Percentiles rank a stretch among this genome's conserved stretches.
phyloP scores from a whole-genome alignment of 306 rosid species.

The Prunus campanulata region DNA sequence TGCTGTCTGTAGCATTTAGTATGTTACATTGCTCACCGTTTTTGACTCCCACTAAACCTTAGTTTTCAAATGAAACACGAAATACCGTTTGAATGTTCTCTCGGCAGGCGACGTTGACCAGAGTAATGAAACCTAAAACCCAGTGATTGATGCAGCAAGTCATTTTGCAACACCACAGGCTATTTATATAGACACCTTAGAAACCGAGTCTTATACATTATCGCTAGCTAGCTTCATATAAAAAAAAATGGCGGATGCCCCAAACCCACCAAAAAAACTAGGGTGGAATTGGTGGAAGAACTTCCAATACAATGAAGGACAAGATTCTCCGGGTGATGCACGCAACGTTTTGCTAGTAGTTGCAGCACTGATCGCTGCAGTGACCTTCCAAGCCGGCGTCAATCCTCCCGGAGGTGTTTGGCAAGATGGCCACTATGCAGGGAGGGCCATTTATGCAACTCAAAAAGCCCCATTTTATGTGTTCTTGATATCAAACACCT shows the following conservation, averaged over 20 bases:
- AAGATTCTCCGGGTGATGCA: conserved; percentile 6
- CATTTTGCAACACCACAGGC: background rate
- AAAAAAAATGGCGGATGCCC: background rate
- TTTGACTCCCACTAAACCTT: too few species aligned
- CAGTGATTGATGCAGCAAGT: background rate
- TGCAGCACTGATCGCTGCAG: conserved; percentile 34
- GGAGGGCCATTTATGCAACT: conserved; percentile 21
- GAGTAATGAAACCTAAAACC: background rate
- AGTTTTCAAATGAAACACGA: too few species aligned
- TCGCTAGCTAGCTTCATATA: background rate
- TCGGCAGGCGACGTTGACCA: background rate
- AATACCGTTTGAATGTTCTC: too few species aligned
- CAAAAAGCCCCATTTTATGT: conserved; percentile 9
- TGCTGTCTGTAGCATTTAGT: too few species aligned
- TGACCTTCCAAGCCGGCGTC: conserved; percentile 40
- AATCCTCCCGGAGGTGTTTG: conserved; percentile 50
- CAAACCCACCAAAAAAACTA: background rate
- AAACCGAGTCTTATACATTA: background rate
- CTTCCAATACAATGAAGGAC: conserved; percentile 21
- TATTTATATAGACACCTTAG: background rate
- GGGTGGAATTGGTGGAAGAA: conserved; percentile 8
- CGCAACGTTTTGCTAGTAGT: conserved; percentile 28
- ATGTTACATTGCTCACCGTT: too few species aligned
- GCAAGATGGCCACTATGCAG: conserved; percentile 31
- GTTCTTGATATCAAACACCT: conserved; percentile 31